Percentiles rank a stretch among this genome's conserved stretches.
Conservation (phyloP, 148 eudicot genomes). For the Heliamphora exappendiculata region DNA sequence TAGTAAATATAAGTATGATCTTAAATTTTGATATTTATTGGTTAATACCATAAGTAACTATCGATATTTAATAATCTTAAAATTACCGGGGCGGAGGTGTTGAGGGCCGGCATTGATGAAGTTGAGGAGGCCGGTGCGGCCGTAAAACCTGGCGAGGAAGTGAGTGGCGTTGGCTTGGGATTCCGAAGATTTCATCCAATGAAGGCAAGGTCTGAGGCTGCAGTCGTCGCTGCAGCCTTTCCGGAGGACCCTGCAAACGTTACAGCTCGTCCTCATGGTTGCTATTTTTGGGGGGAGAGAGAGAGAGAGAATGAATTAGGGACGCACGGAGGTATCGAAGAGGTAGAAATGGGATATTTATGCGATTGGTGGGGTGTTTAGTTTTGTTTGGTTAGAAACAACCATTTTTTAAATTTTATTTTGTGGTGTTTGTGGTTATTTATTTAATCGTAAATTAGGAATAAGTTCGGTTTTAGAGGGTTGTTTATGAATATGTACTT, state of each 20-base stretch:
- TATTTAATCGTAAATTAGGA: too few species aligned
- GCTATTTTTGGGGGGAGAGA: neutral
- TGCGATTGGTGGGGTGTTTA: neutral
- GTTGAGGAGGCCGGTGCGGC: slow-evolving; percentile 57
- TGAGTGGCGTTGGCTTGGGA: slow-evolving; percentile 54
- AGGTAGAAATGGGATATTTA: neutral
- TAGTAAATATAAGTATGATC: too few species aligned
- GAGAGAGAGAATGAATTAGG: neutral
- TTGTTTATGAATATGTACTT: too few species aligned
- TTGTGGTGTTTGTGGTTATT: too few species aligned
- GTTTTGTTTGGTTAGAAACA: too few species aligned
- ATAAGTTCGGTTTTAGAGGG: too few species aligned
- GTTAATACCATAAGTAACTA: too few species aligned
- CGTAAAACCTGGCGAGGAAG: slow-evolving; percentile 58
- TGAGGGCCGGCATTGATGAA: slow-evolving; percentile 47
- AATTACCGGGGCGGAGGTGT: slow-evolving; percentile 52
- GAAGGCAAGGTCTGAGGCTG: slow-evolving; percentile 40
- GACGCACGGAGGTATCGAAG: neutral
- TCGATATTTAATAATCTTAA: too few species aligned
- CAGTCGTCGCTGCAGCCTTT: slow-evolving; percentile 51
- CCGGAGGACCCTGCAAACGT: slow-evolving; percentile 50
- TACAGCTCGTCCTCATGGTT: slow-evolving; percentile 47
- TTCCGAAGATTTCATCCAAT: slow-evolving; percentile 46
- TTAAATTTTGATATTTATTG: too few species aligned
- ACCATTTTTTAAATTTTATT: too few species aligned